Percentiles rank a stretch among this genome's conserved stretches.
phyloP scores from a whole-genome alignment of 208 protist species.

The Trypanosoma caninum region DNA sequence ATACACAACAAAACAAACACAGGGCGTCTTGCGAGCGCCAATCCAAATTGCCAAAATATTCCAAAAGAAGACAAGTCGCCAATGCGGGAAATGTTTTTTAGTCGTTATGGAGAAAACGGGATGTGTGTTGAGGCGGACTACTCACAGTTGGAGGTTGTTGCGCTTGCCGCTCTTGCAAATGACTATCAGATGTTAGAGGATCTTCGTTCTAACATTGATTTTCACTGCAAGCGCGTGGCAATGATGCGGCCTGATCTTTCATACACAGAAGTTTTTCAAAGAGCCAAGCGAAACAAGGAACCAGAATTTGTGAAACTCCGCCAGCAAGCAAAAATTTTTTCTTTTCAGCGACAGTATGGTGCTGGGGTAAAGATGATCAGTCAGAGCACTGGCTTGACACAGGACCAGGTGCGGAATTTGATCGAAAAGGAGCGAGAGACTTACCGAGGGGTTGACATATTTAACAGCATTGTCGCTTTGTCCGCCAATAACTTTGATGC shows the following conservation, averaged over 20 bases:
- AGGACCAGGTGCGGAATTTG: constrained; percentile 88
- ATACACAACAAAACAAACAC: constrained; percentile 92
- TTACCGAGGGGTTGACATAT: constrained; percentile 86
- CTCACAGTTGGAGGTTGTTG: constrained; percentile 92
- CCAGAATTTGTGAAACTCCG: constrained; percentile 91
- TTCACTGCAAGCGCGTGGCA: constrained; percentile 92
- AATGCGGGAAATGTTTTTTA: constrained; percentile 90
- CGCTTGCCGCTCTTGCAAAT: constrained; percentile 82
- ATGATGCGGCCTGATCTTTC: constrained; percentile 92
- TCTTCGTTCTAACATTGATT: constrained; percentile 86
- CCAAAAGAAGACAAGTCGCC: constrained; percentile 90
- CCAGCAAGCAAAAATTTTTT: constrained; percentile 93
- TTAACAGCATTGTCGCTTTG: constrained; percentile 89
- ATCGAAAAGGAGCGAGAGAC: constrained; percentile 91
- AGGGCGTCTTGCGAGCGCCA: constrained; percentile 80
- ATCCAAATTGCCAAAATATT: constrained; percentile 94
- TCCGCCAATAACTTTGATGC: constrained; percentile 88
- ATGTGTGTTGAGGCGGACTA: constrained; percentile 93
- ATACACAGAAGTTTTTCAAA: constrained; percentile 86
- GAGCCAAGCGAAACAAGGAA: constrained; percentile 91
- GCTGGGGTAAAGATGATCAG: constrained; percentile 91
- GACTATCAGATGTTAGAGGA: constrained; percentile 91
- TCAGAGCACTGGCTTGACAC: constrained; percentile 86
- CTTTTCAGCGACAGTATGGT: constrained; percentile 93
- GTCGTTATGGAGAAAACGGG: constrained; percentile 79